A percentile compares a stretch with the other conserved stretches of the same genome.
phyloP scores from a whole-genome alignment of 2,329 filamentous ascomycete species.

The Penicillium glabrum region DNA sequence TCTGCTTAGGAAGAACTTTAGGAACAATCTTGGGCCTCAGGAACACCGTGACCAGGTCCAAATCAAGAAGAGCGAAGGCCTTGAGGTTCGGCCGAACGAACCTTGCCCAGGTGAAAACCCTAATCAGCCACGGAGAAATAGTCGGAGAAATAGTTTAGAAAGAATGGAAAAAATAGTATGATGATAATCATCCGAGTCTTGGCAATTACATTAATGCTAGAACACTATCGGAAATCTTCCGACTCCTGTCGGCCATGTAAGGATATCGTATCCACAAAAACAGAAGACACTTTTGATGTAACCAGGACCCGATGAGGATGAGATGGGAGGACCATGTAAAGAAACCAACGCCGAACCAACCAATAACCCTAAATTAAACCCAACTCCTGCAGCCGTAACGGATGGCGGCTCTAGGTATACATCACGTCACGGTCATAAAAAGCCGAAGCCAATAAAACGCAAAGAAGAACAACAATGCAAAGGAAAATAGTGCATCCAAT shows the following conservation, averaged over 20 bases:
- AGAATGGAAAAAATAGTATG: neutral
- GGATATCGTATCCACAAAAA: constrained; percentile 14
- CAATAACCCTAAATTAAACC: neutral
- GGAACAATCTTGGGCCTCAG: too few relatives aligned
- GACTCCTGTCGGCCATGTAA: neutral
- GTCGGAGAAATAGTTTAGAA: neutral
- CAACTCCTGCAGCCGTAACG: neutral
- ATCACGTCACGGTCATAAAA: constrained; percentile 21
- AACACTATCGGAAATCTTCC: constrained; percentile 11
- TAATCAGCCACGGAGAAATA: neutral
- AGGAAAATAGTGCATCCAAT: neutral
- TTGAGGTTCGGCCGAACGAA: too few relatives aligned
- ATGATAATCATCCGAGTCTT: constrained; percentile 17
- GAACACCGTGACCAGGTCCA: too few relatives aligned
- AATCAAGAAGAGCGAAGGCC: too few relatives aligned
- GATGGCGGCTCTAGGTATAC: constrained; percentile 11
- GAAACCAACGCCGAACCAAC: constrained; percentile 4
- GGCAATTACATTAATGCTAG: constrained; percentile 24
- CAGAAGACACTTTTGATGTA: constrained; percentile 25
- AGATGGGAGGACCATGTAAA: constrained; percentile 14
- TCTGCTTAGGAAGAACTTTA: too few relatives aligned
- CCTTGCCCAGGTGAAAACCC: too few relatives aligned
- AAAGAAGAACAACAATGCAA: neutral
- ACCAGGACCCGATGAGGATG: constrained; percentile 20
- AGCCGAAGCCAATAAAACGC: neutral